Conservation (phyloP, 768 basidiomycete genomes). For the Glaciozyma antarctica region DNA sequence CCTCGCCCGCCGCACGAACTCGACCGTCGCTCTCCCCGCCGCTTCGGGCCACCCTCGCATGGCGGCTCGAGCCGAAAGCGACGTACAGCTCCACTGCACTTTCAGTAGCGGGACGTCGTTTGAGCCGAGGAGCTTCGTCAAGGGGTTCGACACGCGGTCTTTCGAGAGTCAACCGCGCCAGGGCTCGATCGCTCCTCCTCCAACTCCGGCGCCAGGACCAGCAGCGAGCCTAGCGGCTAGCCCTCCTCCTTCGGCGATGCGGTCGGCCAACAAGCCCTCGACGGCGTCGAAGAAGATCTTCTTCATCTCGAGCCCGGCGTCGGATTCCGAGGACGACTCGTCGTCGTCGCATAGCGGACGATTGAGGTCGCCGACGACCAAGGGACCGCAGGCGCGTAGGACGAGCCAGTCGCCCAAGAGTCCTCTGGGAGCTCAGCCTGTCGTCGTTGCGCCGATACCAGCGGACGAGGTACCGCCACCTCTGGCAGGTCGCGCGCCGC, state of each 20-base stretch:
- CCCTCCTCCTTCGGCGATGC: slow-evolving; percentile 4
- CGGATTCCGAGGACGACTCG: slow-evolving; percentile 25
- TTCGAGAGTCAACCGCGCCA: slow-evolving; percentile 14
- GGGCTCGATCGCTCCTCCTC: slow-evolving; percentile 25
- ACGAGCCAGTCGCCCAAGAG: not conserved
- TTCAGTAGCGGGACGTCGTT: slow-evolving; percentile 16
- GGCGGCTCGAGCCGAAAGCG: slow-evolving; percentile 9
- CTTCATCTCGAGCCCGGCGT: slow-evolving; percentile 34
- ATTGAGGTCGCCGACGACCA: not conserved
- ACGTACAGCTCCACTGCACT: slow-evolving; percentile 8
- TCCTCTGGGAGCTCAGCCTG: too few relatives aligned
- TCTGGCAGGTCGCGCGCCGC: slow-evolving; percentile 24
- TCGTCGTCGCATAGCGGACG: slow-evolving; percentile 11
- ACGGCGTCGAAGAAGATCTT: slow-evolving; percentile 30
- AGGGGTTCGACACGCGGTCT: slow-evolving; percentile 25
- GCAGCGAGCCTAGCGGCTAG: slow-evolving; percentile 5
- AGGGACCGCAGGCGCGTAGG: slow-evolving; percentile 3
- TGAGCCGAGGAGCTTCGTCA: slow-evolving; percentile 22
- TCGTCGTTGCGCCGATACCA: not conserved
- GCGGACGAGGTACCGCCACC: slow-evolving; percentile 12
- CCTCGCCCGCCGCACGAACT: not conserved
- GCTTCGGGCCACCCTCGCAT: not conserved
- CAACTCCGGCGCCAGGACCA: slow-evolving; percentile 7
- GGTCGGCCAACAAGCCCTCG: slow-evolving; percentile 1
- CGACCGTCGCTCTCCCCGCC: not conserved